Base-by-base conservation (phyloP, 2,329 filamentous ascomycete species). In the Paecilomyces sp. region DNA sequence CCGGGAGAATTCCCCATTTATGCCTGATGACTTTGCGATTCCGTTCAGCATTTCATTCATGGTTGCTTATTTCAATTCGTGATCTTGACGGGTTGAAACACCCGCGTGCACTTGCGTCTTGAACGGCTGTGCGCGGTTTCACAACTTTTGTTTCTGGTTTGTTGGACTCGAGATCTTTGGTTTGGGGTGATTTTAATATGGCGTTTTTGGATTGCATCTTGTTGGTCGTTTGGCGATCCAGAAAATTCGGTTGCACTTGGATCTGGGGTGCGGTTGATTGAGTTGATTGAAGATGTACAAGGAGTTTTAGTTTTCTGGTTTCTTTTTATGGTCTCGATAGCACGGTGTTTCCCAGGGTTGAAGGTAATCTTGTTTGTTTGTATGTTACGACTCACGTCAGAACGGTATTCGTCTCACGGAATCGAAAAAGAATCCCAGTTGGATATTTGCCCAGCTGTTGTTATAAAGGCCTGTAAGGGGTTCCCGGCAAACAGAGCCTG, bases 151-250 rank as follows among this genome's bases (percentile, higher is more conserved):
- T 33, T 28, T 60, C 59, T 15, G 61, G 25, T 65, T 60, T 61
- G 62, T 65, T 64, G 57, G 68, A 65, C 62, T 66, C 60, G 59
- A 63, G 61, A 59, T 61, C 63, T 57, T 57, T 63, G 62, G 66
- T 62, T 60, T 58, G 62, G 68, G 65, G 62, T 63, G 66, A 62
- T 65, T 67, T 25, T 30, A 63, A 61, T 59, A 58, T 55, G 70
- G 71, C 67, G 69, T 72, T 60, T 60, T 60, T 61, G 41, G 67
- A 66, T 61, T 68, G 58, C 58, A 55, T 55, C 18, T 53, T 63
- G 55, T 58, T 66, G 60, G 60, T 60, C 56, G 53, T 58, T 65
- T 64, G 60, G 56, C 65, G 62, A 64, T 62, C 61, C 61, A 53
- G 61, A 58, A 66, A 63, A 50, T 62, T 64, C 61, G 62, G 53